A percentile compares a stretch with the other conserved stretches of the same genome.
These are phyloP conservation scores for Xylaria venustula DNA, from an alignment of 495 filamentous ascomycete genomes.

Conservation along the genomic window DNA sequence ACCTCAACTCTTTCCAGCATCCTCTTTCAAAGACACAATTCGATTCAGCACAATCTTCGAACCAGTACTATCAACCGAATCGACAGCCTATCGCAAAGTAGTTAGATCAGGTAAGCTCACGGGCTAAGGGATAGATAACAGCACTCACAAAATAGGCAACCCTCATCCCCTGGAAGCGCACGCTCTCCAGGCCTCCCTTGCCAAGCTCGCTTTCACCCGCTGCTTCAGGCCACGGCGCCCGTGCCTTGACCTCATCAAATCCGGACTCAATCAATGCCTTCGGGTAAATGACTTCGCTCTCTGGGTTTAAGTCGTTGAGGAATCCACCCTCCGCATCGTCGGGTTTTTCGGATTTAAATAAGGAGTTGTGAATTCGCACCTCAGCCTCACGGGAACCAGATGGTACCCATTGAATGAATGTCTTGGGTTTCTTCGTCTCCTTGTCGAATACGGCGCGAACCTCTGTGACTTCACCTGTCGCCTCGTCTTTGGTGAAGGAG, in stretches of 20 bases:
- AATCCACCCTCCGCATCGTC: slow-evolving; percentile 69
- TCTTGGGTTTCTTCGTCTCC: slow-evolving; percentile 78
- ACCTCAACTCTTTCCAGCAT: slow-evolving; percentile 62
- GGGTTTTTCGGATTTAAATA: slow-evolving; percentile 87
- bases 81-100: slow-evolving; percentile 49
- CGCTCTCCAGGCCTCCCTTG: slow-evolving; percentile 63
- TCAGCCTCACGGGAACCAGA: slow-evolving; percentile 71
- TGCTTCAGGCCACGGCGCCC: slow-evolving; percentile 81
- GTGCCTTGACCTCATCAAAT: slow-evolving; percentile 70
- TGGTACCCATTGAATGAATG: slow-evolving; percentile 89
- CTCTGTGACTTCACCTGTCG: slow-evolving; percentile 66
- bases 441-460: slow-evolving; percentile 65
- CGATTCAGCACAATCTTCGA: slow-evolving; percentile 82
- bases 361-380: slow-evolving; percentile 73
- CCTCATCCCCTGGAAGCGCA: slow-evolving; percentile 90
- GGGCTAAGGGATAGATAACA: neutral
- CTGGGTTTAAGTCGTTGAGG: slow-evolving; percentile 78
- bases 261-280: slow-evolving; percentile 83
- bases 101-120: neutral
- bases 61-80: slow-evolving; percentile 68
- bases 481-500: slow-evolving; percentile 68
- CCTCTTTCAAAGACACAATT: slow-evolving; percentile 92
- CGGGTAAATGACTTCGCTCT: slow-evolving; percentile 74
- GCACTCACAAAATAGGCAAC: slow-evolving; percentile 74
- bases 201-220: slow-evolving; percentile 60